Conservation (phyloP, 2,329 filamentous ascomycete species). For the Aspergillus persii region DNA sequence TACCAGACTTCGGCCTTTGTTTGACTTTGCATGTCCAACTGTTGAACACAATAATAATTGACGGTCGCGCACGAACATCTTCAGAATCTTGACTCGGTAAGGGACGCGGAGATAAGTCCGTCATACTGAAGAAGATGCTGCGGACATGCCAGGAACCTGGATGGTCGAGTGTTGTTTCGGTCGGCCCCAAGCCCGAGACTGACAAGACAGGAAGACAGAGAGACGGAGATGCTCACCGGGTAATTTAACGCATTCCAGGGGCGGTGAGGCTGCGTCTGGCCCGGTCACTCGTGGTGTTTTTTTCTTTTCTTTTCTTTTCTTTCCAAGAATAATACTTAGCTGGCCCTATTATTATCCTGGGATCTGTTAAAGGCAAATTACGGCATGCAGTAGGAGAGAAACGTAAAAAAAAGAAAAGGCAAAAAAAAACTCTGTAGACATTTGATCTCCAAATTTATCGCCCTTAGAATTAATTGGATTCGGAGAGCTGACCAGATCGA, state of each 20-base stretch:
- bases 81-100: background rate
- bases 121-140: background rate
- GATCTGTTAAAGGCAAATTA: background rate
- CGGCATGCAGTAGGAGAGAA: background rate
- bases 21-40: background rate
- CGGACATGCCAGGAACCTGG: background rate
- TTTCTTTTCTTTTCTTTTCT: background rate
- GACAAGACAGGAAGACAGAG: background rate
- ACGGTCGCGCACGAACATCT: background rate
- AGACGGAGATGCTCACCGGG: conserved; percentile 4
- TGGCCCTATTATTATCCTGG: background rate
- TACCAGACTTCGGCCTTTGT: background rate
- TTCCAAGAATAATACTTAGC: background rate
- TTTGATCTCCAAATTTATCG: background rate
- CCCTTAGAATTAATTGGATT: background rate
- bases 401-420: background rate
- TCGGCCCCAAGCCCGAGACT: conserved; percentile 1
- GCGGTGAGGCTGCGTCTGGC: conserved; percentile 7
- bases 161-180: background rate
- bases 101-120: conserved; percentile 1
- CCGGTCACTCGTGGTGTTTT: conserved; percentile 3
- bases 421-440: background rate
- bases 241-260: conserved; percentile 10
- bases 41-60: too few relatives aligned
- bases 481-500: background rate